Evolutionary conservation across 140 eudicot species (phyloP).

Genomic region (Oenanthe javanica): DNA sequence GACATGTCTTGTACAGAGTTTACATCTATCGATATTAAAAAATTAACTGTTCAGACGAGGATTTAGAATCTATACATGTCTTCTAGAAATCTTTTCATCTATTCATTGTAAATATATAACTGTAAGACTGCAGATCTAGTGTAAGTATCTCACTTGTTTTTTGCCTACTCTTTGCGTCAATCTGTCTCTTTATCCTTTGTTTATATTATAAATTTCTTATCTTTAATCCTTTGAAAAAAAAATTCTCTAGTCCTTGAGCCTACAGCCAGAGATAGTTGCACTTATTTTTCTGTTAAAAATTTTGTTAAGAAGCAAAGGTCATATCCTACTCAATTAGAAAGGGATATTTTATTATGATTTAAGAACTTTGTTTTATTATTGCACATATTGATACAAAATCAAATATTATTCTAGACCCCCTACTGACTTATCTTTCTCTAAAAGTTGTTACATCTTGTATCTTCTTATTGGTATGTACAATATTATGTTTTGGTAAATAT

Average conservation of each 20-base stretch:
- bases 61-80: neutral
- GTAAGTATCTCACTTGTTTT: neutral
- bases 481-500: too few species aligned
- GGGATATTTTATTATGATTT: too few species aligned
- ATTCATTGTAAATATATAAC: too few species aligned
- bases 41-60: neutral
- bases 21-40: neutral
- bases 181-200: neutral
- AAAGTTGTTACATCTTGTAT: too few species aligned
- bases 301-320: neutral
- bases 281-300: too few species aligned
- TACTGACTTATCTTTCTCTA: too few species aligned
- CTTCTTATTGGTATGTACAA: too few species aligned
- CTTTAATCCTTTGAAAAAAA: neutral
- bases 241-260: neutral
- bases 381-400: too few species aligned
- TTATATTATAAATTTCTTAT: too few species aligned
- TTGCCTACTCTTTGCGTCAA: neutral
- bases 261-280: neutral
- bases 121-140: neutral
- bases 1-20: neutral
- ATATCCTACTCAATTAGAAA: neutral
- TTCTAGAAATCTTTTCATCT: neutral
- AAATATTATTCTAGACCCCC: too few species aligned
- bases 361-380: too few species aligned